Conservation (phyloP, 768 basidiomycete genomes). For the Leccinum barrowsii region DNA sequence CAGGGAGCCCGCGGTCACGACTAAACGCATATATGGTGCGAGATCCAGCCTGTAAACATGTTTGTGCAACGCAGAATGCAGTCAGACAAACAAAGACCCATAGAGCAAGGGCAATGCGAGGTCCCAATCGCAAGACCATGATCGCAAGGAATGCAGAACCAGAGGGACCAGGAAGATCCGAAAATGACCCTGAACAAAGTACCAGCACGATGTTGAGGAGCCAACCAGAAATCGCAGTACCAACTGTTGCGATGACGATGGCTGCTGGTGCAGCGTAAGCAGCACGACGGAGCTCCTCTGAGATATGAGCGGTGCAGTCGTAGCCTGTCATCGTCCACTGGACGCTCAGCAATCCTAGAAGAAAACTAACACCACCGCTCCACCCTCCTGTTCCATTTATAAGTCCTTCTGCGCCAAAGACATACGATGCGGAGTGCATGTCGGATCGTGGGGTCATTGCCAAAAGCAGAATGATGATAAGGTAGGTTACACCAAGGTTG, state of each 20-base stretch:
- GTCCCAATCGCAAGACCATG: conserved; percentile 53
- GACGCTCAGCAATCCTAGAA: conserved; percentile 45
- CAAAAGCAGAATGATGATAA: conserved; percentile 42
- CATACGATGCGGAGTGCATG: conserved; percentile 56
- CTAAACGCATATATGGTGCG: conserved; percentile 60
- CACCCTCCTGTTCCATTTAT: conserved; percentile 43
- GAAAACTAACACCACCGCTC: conserved; percentile 40
- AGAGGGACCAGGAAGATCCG: conserved; percentile 47
- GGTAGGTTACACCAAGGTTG: conserved; percentile 41
- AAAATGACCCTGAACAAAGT: conserved; percentile 52
- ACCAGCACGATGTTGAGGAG: conserved; percentile 62
- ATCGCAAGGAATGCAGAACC: conserved; percentile 57
- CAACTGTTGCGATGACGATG: conserved; percentile 43
- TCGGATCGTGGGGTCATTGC: conserved; percentile 43
- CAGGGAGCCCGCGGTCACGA: conserved; percentile 52
- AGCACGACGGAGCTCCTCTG: conserved; percentile 51
- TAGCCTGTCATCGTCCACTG: conserved; percentile 44
- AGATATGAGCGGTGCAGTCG: conserved; percentile 24
- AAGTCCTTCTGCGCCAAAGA: conserved; percentile 46
- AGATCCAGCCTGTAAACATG: conserved; percentile 50
- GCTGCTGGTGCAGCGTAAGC: conserved; percentile 46
- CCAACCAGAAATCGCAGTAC: conserved; percentile 54
- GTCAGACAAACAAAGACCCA: conserved; percentile 61
- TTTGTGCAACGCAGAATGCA: conserved; percentile 57
- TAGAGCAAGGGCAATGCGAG: conserved; percentile 45